Conservation (phyloP, 345 rosid genomes). For the Eutrema heterophyllum region DNA sequence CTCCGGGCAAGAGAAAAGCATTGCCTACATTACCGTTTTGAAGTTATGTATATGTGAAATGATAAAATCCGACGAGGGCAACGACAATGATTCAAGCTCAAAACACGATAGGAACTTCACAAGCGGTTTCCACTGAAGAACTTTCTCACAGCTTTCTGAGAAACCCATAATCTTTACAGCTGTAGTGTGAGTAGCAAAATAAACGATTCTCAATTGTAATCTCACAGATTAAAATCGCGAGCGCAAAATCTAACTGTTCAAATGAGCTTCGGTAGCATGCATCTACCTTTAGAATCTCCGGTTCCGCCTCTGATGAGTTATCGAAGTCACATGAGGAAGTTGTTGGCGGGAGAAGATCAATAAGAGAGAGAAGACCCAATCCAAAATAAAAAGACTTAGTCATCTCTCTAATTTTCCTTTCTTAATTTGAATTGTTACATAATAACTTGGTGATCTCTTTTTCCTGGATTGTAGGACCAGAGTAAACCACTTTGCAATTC, state of each 20-base stretch:
- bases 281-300: conserved; percentile 50
- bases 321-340: no score
- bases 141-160: neutral
- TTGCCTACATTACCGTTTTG: conserved; percentile 43
- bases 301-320: neutral
- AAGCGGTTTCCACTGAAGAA: no score
- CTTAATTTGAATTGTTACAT: no score
- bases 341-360: no score
- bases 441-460: no score
- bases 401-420: no score
- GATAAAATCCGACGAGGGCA: neutral
- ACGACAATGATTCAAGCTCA: conserved; percentile 8
- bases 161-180: neutral
- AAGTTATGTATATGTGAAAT: neutral
- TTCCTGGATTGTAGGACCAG: no score
- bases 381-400: no score
- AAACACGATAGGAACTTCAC: neutral
- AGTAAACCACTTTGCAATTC: no score
- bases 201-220: neutral
- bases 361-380: no score
- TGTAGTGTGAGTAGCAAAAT: neutral
- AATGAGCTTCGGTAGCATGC: neutral
- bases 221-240: neutral
- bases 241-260: neutral
- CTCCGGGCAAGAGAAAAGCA: no score